phyloP scores from a whole-genome alignment of 78 protist species.

The Polysphondylium violaceum region DNA sequence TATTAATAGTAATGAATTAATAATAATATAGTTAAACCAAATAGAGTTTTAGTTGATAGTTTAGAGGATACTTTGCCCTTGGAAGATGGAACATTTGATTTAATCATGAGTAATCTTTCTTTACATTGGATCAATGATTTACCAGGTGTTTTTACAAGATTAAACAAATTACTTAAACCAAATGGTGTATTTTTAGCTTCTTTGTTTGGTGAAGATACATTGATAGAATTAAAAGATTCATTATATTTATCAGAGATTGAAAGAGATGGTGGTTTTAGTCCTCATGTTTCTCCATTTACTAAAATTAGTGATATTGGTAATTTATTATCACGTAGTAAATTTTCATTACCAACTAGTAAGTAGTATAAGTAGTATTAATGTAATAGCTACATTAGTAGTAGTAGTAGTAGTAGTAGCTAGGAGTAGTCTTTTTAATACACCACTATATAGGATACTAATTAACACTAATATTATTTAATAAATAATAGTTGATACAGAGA shows the following conservation, averaged over 20 bases:
- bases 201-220: constrained; percentile 79
- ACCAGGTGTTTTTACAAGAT: constrained; percentile 69
- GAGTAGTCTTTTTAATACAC: too few relatives aligned
- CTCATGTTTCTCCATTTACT: constrained; percentile 82
- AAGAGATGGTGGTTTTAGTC: constrained; percentile 82
- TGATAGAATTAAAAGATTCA: constrained; percentile 70
- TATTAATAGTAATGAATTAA: not conserved
- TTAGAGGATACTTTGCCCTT: constrained; percentile 69
- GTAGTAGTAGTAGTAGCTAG: too few relatives aligned
- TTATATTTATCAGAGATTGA: constrained; percentile 79
- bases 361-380: not conserved
- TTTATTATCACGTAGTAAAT: constrained; percentile 54
- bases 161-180: constrained; percentile 64
- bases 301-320: constrained; percentile 74
- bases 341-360: constrained; percentile 66
- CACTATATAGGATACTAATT: not conserved
- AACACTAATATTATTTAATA: not conserved
- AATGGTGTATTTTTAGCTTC: constrained; percentile 85
- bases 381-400: too few relatives aligned
- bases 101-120: constrained; percentile 68
- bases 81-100: constrained; percentile 35
- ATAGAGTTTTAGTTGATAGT: constrained; percentile 33
- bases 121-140: constrained; percentile 86
- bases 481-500: constrained; percentile 69
- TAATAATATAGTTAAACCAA: constrained; percentile 24